phyloP scores from a whole-genome alignment of 257 asterid species.

The Primulina eburnea region DNA sequence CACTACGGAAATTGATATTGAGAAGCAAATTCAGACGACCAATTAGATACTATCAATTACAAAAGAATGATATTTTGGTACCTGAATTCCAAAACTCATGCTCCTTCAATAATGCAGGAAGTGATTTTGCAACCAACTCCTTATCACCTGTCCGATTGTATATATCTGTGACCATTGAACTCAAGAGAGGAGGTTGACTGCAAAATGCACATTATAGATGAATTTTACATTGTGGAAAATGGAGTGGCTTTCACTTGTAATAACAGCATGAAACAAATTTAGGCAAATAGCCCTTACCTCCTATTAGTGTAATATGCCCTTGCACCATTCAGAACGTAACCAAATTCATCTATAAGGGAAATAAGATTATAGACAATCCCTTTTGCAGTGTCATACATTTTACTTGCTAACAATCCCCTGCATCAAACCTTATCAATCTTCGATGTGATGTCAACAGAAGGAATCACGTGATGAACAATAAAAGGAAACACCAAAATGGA shows the following conservation, averaged over 20 bases:
- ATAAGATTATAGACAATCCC: conserved; percentile 84
- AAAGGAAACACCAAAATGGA: not conserved
- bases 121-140: conserved; percentile 48
- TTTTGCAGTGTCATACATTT: conserved; percentile 83
- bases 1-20: not conserved
- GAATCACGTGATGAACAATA: not conserved
- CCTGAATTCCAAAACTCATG: conserved; percentile 85
- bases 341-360: conserved; percentile 60
- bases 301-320: conserved; percentile 85
- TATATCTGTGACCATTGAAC: conserved; percentile 75
- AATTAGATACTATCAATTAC: not conserved
- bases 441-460: conserved; percentile 4
- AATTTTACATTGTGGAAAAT: not conserved
- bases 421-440: conserved; percentile 13
- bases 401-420: conserved; percentile 91
- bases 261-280: not conserved
- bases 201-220: conserved; percentile 12
- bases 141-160: conserved; percentile 56
- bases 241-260: not conserved
- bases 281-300: conserved; percentile 45
- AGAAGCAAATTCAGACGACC: not conserved
- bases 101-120: conserved; percentile 77
- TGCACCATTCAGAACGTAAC: conserved; percentile 88
- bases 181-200: conserved; percentile 91
- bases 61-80: conserved; percentile 19